phyloP scores from a whole-genome alignment of 176 grass and related monocot species.

The Carex myosuroides region DNA sequence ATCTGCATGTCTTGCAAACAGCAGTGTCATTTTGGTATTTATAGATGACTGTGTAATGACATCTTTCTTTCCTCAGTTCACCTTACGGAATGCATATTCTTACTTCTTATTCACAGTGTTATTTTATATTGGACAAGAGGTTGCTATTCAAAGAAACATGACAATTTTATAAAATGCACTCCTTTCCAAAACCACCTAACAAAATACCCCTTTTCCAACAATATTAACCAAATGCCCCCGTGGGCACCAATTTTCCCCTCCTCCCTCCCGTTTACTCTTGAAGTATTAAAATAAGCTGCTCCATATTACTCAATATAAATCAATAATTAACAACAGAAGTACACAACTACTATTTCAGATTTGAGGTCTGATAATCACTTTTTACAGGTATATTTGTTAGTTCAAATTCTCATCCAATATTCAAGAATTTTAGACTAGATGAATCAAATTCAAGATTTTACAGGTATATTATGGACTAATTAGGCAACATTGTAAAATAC shows the following conservation, averaged over 20 bases:
- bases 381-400: constrained; percentile 11
- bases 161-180: no score
- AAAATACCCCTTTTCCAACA: no score
- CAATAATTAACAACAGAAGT: no score
- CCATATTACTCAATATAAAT: no score
- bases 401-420: neutral
- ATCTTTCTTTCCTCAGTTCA: neutral
- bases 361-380: neutral
- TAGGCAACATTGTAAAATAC: constrained; percentile 8
- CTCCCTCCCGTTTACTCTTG: no score
- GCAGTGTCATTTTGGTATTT: neutral
- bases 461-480: neutral
- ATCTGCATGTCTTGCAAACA: neutral
- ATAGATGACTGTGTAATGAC: neutral
- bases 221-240: no score
- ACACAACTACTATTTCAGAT: no score
- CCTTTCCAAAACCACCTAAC: no score
- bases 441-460: neutral
- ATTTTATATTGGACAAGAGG: neutral
- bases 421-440: constrained; percentile 18
- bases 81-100: neutral
- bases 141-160: neutral
- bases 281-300: no score
- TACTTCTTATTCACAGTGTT: neutral
- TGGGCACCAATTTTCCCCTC: no score